Evolutionary conservation across 768 basidiomycete genomes (phyloP), one percentile per base, ranked within the genome.

Genomic region (Tylopilus balloui): DNA sequence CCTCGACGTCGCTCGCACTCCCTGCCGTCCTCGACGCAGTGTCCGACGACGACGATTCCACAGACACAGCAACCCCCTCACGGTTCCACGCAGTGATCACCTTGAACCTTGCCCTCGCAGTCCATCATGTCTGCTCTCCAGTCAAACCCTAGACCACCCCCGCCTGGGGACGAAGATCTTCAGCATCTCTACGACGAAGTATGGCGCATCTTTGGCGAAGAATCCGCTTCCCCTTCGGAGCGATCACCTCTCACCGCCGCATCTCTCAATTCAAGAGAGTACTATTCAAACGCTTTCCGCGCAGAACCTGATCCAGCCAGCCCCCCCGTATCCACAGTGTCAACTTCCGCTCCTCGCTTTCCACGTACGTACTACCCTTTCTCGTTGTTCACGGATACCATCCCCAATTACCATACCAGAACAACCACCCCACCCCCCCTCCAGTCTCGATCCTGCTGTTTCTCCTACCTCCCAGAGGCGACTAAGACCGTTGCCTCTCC

Each of bases 181-280:
- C 83, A 86, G 56, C 74, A 77, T 48, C 76, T 89, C 37, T 89
- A 88, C 66, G 78, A 87, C 54, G 83, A 86, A 64, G 86, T 88
- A 19, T 83, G 83, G 72, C 79, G 78, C 38, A 79, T 78, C 24
- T 88, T 86, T 57, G 67, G 74, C 25, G 81, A 84, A 43, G 76
- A 77, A 57, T 28, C 66, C 3, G 0, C 54, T 5, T 66, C 75
- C 0, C 65, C 69, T 24, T 53, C 66, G 32, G 63, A 67, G 47
- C 67, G 59, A 31, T 50, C 62, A 10, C 55, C 56, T 24, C 54
- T 35, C 48, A 55, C 42, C 28, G 51, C 51, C 4, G 47, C 49
- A 28, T 48, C 66, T 6, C n/a, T 40, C 50, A 53, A 44, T 23
- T 8, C 57, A n/a, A 59, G 57, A 45, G 64, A 62, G 3, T 58